These are phyloP conservation scores for Calonectria honghensis DNA, from an alignment of 2,329 filamentous ascomycete species.

Conservation along the genomic window DNA sequence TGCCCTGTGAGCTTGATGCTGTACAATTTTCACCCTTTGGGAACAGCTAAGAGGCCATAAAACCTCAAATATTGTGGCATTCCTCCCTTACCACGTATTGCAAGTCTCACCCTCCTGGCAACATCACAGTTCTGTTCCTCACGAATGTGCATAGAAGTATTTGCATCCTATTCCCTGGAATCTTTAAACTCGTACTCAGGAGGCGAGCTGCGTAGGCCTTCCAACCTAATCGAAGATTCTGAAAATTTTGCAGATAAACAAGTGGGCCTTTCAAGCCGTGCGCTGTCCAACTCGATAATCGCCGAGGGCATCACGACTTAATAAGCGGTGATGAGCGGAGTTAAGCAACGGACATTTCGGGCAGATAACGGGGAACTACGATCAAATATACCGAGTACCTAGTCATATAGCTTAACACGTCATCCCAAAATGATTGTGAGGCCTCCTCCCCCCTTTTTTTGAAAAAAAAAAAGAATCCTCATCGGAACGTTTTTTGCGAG, in stretches of 20 bases:
- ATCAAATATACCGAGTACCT: not conserved
- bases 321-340: constrained; percentile 11
- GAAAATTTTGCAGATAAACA: not conserved
- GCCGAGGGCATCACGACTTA: not conserved
- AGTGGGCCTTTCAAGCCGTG: not conserved
- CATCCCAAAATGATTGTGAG: not conserved
- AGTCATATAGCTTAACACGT: not conserved
- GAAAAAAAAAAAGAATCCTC: not conserved
- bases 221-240: not conserved
- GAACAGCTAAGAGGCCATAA: not conserved
- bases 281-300: not conserved
- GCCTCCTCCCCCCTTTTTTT: not conserved
- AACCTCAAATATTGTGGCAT: not conserved
- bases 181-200: not conserved
- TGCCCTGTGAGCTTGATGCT: not conserved
- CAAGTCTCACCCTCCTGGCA: not conserved
- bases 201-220: not conserved
- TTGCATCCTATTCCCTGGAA: not conserved
- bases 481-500: not conserved
- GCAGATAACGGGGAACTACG: not conserved
- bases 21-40: not conserved
- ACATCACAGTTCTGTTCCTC: not conserved
- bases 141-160: not conserved
- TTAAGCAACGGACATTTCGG: not conserved
- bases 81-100: not conserved